These are phyloP conservation scores for Pseudomonodictys pantanalensis DNA, from an alignment of 495 filamentous ascomycete genomes.

Conservation along the genomic window DNA sequence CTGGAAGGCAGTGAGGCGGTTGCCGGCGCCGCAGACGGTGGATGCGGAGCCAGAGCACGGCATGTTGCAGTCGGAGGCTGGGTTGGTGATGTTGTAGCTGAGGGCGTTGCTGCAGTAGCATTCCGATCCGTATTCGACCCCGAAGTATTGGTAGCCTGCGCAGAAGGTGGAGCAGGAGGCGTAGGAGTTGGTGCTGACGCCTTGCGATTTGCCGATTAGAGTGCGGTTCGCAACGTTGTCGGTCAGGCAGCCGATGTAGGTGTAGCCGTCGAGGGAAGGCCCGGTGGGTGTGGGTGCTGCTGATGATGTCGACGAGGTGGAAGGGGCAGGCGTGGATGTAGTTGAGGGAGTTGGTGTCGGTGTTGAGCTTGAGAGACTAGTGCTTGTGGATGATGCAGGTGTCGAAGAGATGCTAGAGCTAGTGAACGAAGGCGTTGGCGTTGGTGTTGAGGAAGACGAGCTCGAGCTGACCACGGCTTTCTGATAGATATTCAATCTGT, in stretches of 20 bases:
- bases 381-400: not conserved
- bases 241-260: conserved; percentile 33
- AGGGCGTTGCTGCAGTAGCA: conserved; percentile 34
- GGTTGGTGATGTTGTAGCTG: conserved; percentile 3
- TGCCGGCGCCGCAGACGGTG: conserved; percentile 24
- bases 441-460: not conserved
- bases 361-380: not conserved
- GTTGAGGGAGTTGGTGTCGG: not conserved
- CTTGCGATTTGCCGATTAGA: conserved; percentile 11
- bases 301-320: not conserved
- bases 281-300: not conserved
- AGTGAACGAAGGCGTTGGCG: not conserved
- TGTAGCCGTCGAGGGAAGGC: not conserved
- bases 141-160: conserved; percentile 31
- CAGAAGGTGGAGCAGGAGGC: conserved; percentile 31
- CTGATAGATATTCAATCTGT: conserved; percentile 30
- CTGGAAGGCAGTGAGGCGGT: conserved; percentile 25
- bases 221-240: conserved; percentile 28
- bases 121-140: conserved; percentile 34
- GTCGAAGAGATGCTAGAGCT: conserved; percentile 1
- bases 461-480: not conserved
- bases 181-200: conserved; percentile 16
- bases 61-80: conserved; percentile 48
- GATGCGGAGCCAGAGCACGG: conserved; percentile 46
- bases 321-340: conserved; percentile 2